Conservation (phyloP, 1,284 basidiomycete genomes). For the Trametes versicolor region DNA sequence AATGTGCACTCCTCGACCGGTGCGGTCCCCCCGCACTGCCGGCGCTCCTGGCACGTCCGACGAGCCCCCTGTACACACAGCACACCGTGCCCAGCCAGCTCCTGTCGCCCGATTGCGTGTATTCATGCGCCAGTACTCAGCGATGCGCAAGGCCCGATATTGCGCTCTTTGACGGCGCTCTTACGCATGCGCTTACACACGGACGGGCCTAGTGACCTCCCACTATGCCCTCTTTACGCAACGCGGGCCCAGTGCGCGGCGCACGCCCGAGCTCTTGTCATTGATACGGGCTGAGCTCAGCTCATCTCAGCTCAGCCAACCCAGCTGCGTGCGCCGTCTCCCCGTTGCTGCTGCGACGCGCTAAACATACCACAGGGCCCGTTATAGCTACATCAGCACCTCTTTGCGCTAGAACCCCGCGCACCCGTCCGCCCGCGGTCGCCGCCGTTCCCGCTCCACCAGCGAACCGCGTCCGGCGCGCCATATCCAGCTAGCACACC, state of each 20-base stretch:
- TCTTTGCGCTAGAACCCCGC: too few species aligned
- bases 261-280: not conserved
- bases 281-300: not conserved
- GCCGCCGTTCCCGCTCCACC: not conserved
- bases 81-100: too few species aligned
- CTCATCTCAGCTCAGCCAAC: not conserved
- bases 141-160: not conserved
- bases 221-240: not conserved
- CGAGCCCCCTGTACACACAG: not conserved
- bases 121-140: not conserved
- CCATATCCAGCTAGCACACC: not conserved
- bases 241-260: not conserved
- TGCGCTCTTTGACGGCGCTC: not conserved
- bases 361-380: not conserved
- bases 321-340: not conserved
- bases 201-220: not conserved
- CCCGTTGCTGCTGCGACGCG: constrained; percentile 1
- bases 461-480: not conserved
- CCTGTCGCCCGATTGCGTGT: too few species aligned
- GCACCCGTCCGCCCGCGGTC: constrained; percentile 1
- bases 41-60: not conserved
- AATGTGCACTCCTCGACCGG: constrained; percentile 2
- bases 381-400: not conserved
- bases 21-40: constrained; percentile 10
- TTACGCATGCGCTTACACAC: not conserved